phyloP scores from a whole-genome alignment of 2,329 filamentous ascomycete species.

The Aspergillus pseudonomiae region DNA sequence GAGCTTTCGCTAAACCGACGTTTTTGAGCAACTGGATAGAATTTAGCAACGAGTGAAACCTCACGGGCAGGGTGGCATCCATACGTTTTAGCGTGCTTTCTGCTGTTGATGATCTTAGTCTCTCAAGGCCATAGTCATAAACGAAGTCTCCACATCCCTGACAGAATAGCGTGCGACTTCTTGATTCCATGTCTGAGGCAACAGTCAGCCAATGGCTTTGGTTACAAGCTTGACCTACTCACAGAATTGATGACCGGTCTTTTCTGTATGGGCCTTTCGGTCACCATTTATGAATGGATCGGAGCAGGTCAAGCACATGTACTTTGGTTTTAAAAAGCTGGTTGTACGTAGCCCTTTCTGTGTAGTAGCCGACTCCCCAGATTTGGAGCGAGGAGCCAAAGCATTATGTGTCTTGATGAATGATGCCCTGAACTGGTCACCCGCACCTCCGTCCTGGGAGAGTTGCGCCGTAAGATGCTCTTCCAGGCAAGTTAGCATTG shows the following conservation, averaged over 20 bases:
- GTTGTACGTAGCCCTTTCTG: constrained; percentile 26
- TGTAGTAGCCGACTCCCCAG: constrained; percentile 22
- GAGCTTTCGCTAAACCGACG: constrained; percentile 41
- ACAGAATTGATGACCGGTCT: constrained; percentile 47
- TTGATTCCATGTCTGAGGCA: constrained; percentile 43
- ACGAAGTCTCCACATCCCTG: constrained; percentile 45
- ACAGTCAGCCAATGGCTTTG: constrained; percentile 11
- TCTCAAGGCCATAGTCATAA: constrained; percentile 45
- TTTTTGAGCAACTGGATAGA: constrained; percentile 33
- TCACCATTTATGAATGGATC: constrained; percentile 35
- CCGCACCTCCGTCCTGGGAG: constrained; percentile 34
- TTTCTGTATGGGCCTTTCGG: constrained; percentile 39
- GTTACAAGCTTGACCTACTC: constrained; percentile 18
- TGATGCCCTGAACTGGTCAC: constrained; percentile 39
- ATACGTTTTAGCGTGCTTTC: constrained; percentile 26
- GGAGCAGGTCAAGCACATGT: constrained; percentile 43
- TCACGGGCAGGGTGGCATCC: background rate
- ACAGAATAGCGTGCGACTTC: constrained; percentile 44
- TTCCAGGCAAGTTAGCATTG: constrained; percentile 27
- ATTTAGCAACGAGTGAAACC: constrained; percentile 9
- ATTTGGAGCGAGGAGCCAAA: constrained; percentile 31
- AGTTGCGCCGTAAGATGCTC: constrained; percentile 44
- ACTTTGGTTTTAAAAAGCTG: constrained; percentile 41
- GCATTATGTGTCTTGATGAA: constrained; percentile 37
- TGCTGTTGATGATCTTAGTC: constrained; percentile 31